Base-by-base conservation (phyloP, 1,284 basidiomycete genomes). In the Ustilago shanxiensis region DNA sequence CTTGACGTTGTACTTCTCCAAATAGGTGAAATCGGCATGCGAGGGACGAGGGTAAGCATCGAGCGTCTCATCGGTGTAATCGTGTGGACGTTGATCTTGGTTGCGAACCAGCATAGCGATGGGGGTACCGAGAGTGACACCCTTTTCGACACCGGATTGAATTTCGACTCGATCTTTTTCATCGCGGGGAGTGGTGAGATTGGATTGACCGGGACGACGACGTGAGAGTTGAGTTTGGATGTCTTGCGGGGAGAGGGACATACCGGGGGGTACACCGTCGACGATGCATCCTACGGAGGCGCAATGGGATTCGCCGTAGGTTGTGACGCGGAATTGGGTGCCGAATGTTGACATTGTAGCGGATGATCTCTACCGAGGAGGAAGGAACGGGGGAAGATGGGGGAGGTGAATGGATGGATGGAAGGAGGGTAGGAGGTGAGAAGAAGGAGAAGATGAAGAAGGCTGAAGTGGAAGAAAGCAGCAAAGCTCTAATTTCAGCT, bases 11-110 rank as follows among this genome's bases (percentile, higher is more conserved):
- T 99, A 99, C 86, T 99, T 99, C 83, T 95, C 92, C 60, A 99
- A 91, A 88, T 99, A 99, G 33, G 97, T 99, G 87, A 93, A 98
- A 87, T 99, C 97, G 57, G 97, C 97, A 86, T 99, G 97, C 79
- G 93, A 95, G 20, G 97, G 97, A 31, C 97, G 92, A 44, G 97
- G 97, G 89, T 95, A 99, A 66, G 95, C 89, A 86, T 99, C 96
- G 37, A 86, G 77, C 0, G 96, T 99, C 88, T 98, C 78, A 67
- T 86, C 97, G 80, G 95, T 92, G 88, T 99, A 99, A 88, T 99
- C 97, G 86, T 98, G 93, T 22, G 97, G 97, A 50, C 97, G 90
- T 86, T 99, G 97, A 87, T 99, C 97, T 88, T 98, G 95, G 88
- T 99, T 99, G 85, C 92, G 94, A 39, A 99, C 95, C 64, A 98